Base-by-base conservation (phyloP, 2,329 filamentous ascomycete genomes). In the Coniochaeta sp. region DNA sequence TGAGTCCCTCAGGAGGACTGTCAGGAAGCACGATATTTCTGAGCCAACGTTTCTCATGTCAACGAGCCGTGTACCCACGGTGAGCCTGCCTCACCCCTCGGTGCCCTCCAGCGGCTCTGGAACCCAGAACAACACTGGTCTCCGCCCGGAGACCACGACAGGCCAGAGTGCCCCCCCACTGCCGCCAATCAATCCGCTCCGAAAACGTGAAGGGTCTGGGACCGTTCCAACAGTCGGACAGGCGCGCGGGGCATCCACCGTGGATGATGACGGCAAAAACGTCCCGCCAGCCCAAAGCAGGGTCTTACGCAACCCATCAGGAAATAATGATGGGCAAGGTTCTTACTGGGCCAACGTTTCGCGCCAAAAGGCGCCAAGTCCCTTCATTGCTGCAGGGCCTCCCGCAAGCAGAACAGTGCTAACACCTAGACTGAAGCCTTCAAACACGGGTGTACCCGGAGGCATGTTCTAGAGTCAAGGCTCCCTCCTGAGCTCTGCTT, bases 121-220 rank as follows among this genome's bases (percentile, higher is more conserved):
- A n/a, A 72, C 72, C 4, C 71, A 71, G 40, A 71, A 69, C 64
- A 73, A 69, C n/a, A 72, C 73, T n/a, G 73, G 77, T 30, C 69
- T 72, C 3, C 71, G 74, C 4, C 71, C 72, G 3, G 72, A 72
- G 34, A 77, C 75, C 64, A 74, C 74, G 55, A 68, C 66, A 12
- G 65, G 68, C 19, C 60, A 67, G 28, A 75, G 73, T 2, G 70
- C 73, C 2, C 82, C 83, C 2, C 83, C 83, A 2, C 61, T 86
- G 38, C 83, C 83, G 2, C 82, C 83, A 1, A 82, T 86, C 68
- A 86, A 86, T 66, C 83, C 83, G 30, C 77, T 81, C 56, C 78
- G 83, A 10, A 74, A 73, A 55, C 71, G 74, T 56, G 72, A 77
- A 14, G 70, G 68, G 14, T 69, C 71, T 0, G 71, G 68, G 34